Evolutionary conservation across 2,329 filamentous ascomycete genomes (phyloP), one percentile per base, ranked within the genome.

Genomic region (Pseudohalonectria lignicola): DNA sequence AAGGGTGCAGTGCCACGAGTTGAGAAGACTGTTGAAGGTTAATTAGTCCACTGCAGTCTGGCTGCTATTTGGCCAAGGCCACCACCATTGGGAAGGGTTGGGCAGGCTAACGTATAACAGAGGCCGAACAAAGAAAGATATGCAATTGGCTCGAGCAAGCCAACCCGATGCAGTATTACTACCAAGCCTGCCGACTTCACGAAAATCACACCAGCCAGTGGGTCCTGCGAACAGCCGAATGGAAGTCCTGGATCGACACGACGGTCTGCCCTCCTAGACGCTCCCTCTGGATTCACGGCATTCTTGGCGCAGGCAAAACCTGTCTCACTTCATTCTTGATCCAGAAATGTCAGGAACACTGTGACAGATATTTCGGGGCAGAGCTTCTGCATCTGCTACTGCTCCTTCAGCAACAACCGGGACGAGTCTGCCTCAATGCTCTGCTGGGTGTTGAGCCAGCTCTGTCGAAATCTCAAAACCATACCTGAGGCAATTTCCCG

Each of bases 331-430:
- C 49, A 16, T 51, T 44, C 21, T 37, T 53, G 12, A 45, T 52
- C 26, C 48, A 53, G 23, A 29, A 31, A 8, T 34, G 45, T 18
- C 45, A 43, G 0, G 25, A 7, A 12, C 39, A 36, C 23, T 51
- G 48, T 34, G 28, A 20, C 8, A 26, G 41, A 3, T 7, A 5
- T 12, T 33, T 7, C 31, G 8, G 17, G 12, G 12, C 36, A 28
- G 4, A 45, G 48, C 1, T 48, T 31, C 38, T 43, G 46, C n/a
- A 57, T 53, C 35, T 59, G 56, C 25, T 57, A 59, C 32, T 57
- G 53, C 31, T 45, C 49, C 17, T 43, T 52, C 25, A 46, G 48
- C 17, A 47, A 50, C 13, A 34, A 43, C 7, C 47, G 48, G 8
- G 54, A 57, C 17, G 54, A 57, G 36, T 46, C 53, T 2, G 16